Evolutionary conservation across 1,139 yeast genomes (phyloP), one percentile per base, ranked within the genome.

Genomic region (Candida mesenterica): DNA sequence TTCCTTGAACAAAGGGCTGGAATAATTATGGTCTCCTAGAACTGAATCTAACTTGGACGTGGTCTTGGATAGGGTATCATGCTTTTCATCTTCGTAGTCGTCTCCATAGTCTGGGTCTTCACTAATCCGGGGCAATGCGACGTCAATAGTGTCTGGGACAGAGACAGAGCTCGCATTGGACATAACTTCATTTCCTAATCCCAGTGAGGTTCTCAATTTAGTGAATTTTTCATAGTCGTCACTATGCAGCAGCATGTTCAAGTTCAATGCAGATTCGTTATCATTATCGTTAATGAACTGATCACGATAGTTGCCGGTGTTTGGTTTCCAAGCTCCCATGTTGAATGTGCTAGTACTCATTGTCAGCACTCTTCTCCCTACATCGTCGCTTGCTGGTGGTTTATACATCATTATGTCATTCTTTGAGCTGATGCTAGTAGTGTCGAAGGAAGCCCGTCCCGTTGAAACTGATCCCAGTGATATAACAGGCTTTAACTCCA

Each of bases 311-410:
- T 60, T 63, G 30, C 61, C 65, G 8, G 79, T 73, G 42, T 73
- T 68, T 3, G 80, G 80, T 40, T 67, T 64, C 80, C 80, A 75
- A 14, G 59, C 60, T 2, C 79, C 80, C 62, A 75, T 62, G 40
- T 63, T 70, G 48, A 73, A 52, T 22, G 76, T 60, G 25, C 51
- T 57, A 3, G 62, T 59, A 39, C 71, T 65, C 57, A 59, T 55
- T 3, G 70, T 61, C 1, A 74, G 67, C 9, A 49, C 60, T 40
- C 72, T 49, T 42, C 73, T 54, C 22, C 27, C 28, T n/a, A n/a
- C n/a, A 15, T 25, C 28, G 5, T 15, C 17, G 7, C 8, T n/a
- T 4, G 15, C 5, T 25, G 28, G 28, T 12, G 15, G 28, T 15
- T 25, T 25, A 15, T n/a, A 25, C 10, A 7, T 17, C 8, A 17